A percentile compares a stretch with the other conserved stretches of the same genome.
phyloP scores from a whole-genome alignment of 2,329 filamentous ascomycete species.

The Phaeoacremonium minimum region DNA sequence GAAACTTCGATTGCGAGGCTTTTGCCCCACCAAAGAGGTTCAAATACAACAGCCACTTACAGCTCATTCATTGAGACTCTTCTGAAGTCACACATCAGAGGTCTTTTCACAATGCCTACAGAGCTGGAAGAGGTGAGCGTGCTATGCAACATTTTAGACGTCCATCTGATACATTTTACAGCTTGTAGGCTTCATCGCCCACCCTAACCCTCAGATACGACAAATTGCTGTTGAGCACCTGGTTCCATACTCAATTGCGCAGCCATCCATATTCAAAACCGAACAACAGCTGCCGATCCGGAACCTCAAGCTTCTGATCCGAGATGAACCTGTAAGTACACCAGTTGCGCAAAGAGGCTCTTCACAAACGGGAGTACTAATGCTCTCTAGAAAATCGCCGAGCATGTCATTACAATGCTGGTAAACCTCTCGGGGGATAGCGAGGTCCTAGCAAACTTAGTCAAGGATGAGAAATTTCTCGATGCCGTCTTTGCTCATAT shows the following conservation, averaged over 20 bases:
- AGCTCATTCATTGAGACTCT: too few relatives aligned
- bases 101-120: too few relatives aligned
- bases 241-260: slow-evolving; percentile 71
- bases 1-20: too few relatives aligned
- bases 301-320: slow-evolving; percentile 81
- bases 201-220: slow-evolving; percentile 87
- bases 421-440: slow-evolving; percentile 78
- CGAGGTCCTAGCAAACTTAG: slow-evolving; percentile 69
- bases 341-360: too few relatives aligned
- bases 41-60: too few relatives aligned
- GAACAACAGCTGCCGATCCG: slow-evolving; percentile 74
- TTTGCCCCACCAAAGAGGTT: too few relatives aligned
- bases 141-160: too few relatives aligned
- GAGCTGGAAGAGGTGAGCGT: slow-evolving; percentile 68
- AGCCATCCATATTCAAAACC: slow-evolving; percentile 80
- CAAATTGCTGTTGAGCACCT: slow-evolving; percentile 82
- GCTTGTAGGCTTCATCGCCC: slow-evolving; percentile 90
- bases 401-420: slow-evolving; percentile 86
- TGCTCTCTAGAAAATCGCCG: slow-evolving; percentile 85
- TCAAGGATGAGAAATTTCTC: slow-evolving; percentile 76
- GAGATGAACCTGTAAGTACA: slow-evolving; percentile 73
- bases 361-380: too few relatives aligned
- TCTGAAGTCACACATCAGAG: too few relatives aligned
- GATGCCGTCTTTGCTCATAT: slow-evolving; percentile 69
- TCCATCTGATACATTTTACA: slow-evolving; percentile 36